These are phyloP conservation scores for Malassezia brasiliensis DNA, from an alignment of 1,284 basidiomycete species.

Conservation along the genomic window DNA sequence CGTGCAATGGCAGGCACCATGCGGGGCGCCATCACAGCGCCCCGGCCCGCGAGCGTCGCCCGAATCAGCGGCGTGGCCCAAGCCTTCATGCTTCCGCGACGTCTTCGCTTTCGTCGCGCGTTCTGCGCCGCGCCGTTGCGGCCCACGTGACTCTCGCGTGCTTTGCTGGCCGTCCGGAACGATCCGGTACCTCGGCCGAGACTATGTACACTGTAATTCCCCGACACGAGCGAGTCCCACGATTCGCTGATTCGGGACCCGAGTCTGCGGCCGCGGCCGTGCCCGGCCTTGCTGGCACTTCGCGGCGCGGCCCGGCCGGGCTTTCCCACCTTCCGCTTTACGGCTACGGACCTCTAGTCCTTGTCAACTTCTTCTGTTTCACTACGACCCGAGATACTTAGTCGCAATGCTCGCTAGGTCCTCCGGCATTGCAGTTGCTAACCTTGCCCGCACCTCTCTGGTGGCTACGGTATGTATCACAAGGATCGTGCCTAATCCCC, in stretches of 20 bases:
- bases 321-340: not conserved
- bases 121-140: too few relatives aligned
- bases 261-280: constrained; percentile 10
- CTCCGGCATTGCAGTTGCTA: constrained; percentile 43
- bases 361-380: constrained; percentile 16
- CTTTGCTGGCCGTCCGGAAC: constrained; percentile 4
- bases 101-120: too few relatives aligned
- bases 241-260: constrained; percentile 14
- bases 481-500: not conserved
- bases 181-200: constrained; percentile 8
- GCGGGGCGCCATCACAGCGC: too few relatives aligned
- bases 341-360: constrained; percentile 8
- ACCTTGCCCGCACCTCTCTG: constrained; percentile 42
- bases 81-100: too few relatives aligned
- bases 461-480: constrained; percentile 32
- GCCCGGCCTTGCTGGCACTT: constrained; percentile 16
- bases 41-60: too few relatives aligned
- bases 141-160: not conserved
- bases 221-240: not conserved
- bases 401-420: constrained; percentile 44
- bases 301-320: constrained; percentile 14
- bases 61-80: too few relatives aligned
- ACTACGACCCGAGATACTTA: constrained; percentile 13
- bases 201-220: constrained; percentile 4
- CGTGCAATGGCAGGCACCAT: too few relatives aligned